Percentiles rank a stretch among this genome's conserved stretches.
Evolutionary conservation across 164 flowering plant species (phyloP).

Genomic region (Hamamelis virginiana): DNA sequence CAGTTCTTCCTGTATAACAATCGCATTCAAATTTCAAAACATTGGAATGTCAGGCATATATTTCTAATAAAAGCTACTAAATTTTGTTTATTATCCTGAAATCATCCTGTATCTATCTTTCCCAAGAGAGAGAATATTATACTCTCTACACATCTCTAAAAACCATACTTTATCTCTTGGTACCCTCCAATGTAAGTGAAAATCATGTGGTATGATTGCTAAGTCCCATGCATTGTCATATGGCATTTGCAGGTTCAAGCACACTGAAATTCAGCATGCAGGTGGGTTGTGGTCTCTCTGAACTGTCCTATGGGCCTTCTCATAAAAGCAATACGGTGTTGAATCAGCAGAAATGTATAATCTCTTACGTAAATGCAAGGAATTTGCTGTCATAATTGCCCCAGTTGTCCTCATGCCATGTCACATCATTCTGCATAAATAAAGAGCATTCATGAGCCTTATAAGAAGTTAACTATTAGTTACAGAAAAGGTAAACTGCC

Average conservation of each 20-base stretch:
- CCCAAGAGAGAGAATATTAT: too few relatives aligned
- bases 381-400: constrained; percentile 83
- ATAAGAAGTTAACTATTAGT: neutral
- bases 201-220: neutral
- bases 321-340: too few relatives aligned
- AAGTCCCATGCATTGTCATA: neutral
- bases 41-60: neutral
- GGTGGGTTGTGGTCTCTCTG: neutral
- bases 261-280: neutral
- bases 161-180: neutral
- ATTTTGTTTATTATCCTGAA: too few relatives aligned
- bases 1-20: neutral
- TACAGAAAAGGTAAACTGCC: too few relatives aligned
- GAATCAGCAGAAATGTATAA: neutral
- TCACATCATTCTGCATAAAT: constrained; percentile 62
- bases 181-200: neutral
- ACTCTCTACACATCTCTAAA: too few relatives aligned
- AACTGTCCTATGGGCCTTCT: neutral
- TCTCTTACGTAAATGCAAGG: constrained; percentile 91
- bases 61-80: too few relatives aligned
- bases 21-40: neutral
- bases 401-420: constrained; percentile 99
- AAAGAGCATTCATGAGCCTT: constrained; percentile 1
- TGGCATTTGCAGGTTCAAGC: neutral
- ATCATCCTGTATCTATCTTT: too few relatives aligned